Evolutionary conservation across 2,329 filamentous ascomycete genomes (phyloP).

Genomic region (Hypoxylon sp.): DNA sequence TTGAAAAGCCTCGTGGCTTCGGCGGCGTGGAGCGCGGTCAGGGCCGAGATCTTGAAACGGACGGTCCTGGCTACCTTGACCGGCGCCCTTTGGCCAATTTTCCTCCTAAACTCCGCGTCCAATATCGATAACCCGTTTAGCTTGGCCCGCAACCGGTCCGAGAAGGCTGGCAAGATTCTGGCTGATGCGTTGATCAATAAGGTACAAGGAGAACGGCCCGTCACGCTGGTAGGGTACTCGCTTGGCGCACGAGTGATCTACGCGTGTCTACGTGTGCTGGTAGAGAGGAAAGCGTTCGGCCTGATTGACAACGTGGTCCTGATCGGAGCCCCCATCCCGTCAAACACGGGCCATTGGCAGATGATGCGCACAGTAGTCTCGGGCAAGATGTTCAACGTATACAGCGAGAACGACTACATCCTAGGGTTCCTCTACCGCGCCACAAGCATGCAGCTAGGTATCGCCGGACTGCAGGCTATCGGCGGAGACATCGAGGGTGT

Average conservation of each 20-base stretch:
- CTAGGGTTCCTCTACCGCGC: slow-evolving; percentile 90
- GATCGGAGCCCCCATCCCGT: slow-evolving; percentile 85
- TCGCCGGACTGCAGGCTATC: slow-evolving; percentile 85
- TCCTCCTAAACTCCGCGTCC: slow-evolving; percentile 75
- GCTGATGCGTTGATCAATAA: slow-evolving; percentile 77
- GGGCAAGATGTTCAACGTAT: slow-evolving; percentile 89
- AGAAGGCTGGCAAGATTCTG: slow-evolving; percentile 83
- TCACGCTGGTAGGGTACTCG: slow-evolving; percentile 77
- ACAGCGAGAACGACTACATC: slow-evolving; percentile 88
- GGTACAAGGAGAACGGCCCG: slow-evolving; percentile 77
- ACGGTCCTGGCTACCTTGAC: slow-evolving; percentile 78
- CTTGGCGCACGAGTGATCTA: slow-evolving; percentile 78
- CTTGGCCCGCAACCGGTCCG: slow-evolving; percentile 80
- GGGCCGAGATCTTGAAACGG: slow-evolving; percentile 80
- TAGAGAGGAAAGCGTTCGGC: slow-evolving; percentile 76
- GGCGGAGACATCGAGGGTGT: slow-evolving; percentile 74
- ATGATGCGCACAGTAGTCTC: slow-evolving; percentile 82
- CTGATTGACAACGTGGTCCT: slow-evolving; percentile 75
- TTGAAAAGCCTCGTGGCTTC: slow-evolving; percentile 80
- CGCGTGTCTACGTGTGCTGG: slow-evolving; percentile 74
- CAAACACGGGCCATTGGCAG: slow-evolving; percentile 79
- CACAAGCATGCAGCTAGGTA: slow-evolving; percentile 83
- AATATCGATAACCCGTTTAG: slow-evolving; percentile 87
- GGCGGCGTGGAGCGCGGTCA: slow-evolving; percentile 81
- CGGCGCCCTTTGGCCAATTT: slow-evolving; percentile 78